Evolutionary conservation across 148 eudicot species (phyloP).

Genomic region (Chenopodium berlandieri): DNA sequence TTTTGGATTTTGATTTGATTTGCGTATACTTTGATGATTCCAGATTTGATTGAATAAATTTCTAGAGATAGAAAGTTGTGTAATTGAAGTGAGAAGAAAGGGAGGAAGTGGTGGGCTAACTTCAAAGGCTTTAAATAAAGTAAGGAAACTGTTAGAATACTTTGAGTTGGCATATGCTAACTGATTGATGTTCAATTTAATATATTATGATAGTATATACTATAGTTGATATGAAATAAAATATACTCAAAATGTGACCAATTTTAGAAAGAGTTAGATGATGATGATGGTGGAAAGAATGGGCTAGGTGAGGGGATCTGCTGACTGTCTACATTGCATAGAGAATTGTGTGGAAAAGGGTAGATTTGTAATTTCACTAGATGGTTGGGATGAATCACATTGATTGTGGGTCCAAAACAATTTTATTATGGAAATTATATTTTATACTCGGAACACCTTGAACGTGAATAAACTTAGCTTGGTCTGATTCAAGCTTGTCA

Average conservation of each 20-base stretch:
- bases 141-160: not conserved
- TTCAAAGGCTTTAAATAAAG: not conserved
- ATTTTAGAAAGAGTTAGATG: slow-evolving; percentile 6
- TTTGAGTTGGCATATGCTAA: slow-evolving; percentile 1
- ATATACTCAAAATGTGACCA: not conserved
- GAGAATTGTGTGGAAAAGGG: slow-evolving; percentile 7
- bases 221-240: not conserved
- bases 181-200: not conserved
- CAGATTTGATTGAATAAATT: slow-evolving; percentile 1
- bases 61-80: not conserved
- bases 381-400: not conserved
- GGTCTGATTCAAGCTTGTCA: too few species aligned
- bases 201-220: not conserved
- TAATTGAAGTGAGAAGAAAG: not conserved
- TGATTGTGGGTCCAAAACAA: too few species aligned
- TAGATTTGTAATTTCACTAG: not conserved
- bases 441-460: too few species aligned
- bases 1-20: not conserved
- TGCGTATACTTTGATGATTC: not conserved
- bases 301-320: slow-evolving; percentile 28
- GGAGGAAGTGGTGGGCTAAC: slow-evolving; percentile 11
- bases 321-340: slow-evolving; percentile 4
- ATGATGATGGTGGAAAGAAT: slow-evolving; percentile 21
- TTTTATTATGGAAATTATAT: not conserved
- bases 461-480: too few species aligned